Evolutionary conservation across 2,329 filamentous ascomycete genomes (phyloP).

Genomic region (Stagonosporopsis tanaceti): DNA sequence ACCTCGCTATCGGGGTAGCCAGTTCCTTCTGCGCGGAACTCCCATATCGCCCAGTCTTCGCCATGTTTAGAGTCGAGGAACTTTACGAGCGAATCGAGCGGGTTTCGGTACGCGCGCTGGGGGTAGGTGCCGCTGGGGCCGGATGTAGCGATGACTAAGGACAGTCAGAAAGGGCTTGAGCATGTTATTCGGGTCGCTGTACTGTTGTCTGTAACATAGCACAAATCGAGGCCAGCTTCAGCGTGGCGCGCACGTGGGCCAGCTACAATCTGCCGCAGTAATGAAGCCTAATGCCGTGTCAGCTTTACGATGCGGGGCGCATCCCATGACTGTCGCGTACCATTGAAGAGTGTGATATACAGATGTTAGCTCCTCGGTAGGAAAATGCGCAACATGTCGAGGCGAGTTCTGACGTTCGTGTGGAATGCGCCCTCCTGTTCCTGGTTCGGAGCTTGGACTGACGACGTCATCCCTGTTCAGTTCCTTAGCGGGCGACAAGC

Average conservation of each 20-base stretch:
- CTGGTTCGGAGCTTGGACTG: slow-evolving; percentile 17
- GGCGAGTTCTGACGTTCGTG: slow-evolving; percentile 12
- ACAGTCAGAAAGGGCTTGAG: slow-evolving; percentile 48
- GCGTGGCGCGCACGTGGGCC: slow-evolving; percentile 83
- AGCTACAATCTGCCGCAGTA: slow-evolving; percentile 91
- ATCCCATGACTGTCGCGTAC: background rate
- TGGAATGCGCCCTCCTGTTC: slow-evolving; percentile 16
- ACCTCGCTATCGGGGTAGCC: slow-evolving; percentile 93
- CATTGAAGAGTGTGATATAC: slow-evolving; percentile 1
- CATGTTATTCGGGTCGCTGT: slow-evolving; percentile 45
- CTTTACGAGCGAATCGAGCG: slow-evolving; percentile 82
- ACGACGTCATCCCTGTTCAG: slow-evolving; percentile 21
- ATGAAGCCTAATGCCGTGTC: slow-evolving; percentile 42
- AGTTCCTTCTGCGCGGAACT: slow-evolving; percentile 95
- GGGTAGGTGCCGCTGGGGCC: slow-evolving; percentile 90
- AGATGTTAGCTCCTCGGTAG: slow-evolving; percentile 5
- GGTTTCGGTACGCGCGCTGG: slow-evolving; percentile 91
- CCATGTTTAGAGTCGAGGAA: slow-evolving; percentile 86
- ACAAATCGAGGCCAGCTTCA: slow-evolving; percentile 90
- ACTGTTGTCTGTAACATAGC: slow-evolving; percentile 89
- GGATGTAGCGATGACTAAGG: slow-evolving; percentile 72
- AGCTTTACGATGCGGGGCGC: slow-evolving; percentile 3
- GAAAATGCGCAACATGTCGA: slow-evolving; percentile 16
- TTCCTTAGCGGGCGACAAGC: slow-evolving; percentile 19
- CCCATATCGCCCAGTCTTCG: slow-evolving; percentile 92